Base-by-base conservation (phyloP, 1,139 yeast genomes). In the Eremothecium cymbalariae region DNA sequence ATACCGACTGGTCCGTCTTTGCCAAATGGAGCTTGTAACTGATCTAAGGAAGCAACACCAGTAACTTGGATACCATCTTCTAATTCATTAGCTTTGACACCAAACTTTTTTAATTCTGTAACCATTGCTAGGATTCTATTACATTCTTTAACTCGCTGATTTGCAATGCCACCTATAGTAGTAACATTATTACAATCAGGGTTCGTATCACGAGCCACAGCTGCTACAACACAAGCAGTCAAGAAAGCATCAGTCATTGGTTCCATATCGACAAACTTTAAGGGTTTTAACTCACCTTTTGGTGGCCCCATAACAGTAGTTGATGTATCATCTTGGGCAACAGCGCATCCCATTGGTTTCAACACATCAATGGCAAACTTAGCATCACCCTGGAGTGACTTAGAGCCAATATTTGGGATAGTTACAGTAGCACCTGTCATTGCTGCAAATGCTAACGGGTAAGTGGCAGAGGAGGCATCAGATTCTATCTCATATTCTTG, bases 191-290 rank as follows among this genome's bases (percentile, higher is more conserved):
- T 47, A 16, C 57, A 56, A 9, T 37, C 37, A 15, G 43, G 39
- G 12, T 43, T 48, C 25, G 42, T 42, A 31, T 46, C 51, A 33
- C 53, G 53, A 4, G 96, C 94, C 26, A 84, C 72, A 12, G 98
- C 96, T 26, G 98, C 98, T 18, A 86, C 94, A 13, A 93, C 96
- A 32, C 95, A 75, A 1, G 98, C 98, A 14, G 98, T 90, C 55
- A 90, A 69, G 58, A 90, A 90, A 0, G 98, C 98, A 62, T 90
- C 99, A 0, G 99, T 90, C 98, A 90, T 90, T 37, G 98, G 98
- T 61, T 90, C 98, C 98, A 90, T 93, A 57, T 93, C 96, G 39
- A 90, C 80, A 44, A 68, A 73, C 9, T 75, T 65, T 44, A 90
- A 65, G 8, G 95, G 85, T 50, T 68, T 72, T 46, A 90, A 68